Conservation (phyloP, 371 early-diverging fungal species). For the Thermomucor indicae-seudaticae region DNA sequence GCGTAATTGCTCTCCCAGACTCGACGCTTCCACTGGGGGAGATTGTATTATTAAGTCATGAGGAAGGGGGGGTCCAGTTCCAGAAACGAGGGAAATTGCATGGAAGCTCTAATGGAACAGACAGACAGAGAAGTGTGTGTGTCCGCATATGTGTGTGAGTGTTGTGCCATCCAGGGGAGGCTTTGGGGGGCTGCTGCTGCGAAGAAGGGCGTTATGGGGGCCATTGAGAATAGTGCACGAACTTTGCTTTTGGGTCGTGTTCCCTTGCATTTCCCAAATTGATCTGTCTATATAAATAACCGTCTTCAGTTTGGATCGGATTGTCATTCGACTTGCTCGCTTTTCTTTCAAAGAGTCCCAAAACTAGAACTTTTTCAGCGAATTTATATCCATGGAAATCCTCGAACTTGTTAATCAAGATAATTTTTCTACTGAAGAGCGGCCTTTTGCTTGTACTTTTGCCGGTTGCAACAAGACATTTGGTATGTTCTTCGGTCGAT, state of each 20-base stretch:
- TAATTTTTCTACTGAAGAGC: conserved; percentile 8
- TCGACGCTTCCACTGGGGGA: too few relatives aligned
- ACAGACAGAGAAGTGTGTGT: too few relatives aligned
- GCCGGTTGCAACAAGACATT: conserved; percentile 11
- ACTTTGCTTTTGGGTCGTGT: conserved; percentile 8
- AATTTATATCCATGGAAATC: conserved; percentile 19
- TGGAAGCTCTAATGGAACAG: too few relatives aligned
- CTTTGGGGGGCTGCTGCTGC: too few relatives aligned
- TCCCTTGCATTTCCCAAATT: not conserved
- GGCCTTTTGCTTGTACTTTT: conserved; percentile 14
- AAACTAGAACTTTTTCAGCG: not conserved
- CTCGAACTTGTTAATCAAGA: conserved; percentile 20
- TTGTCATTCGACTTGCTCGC: not conserved
- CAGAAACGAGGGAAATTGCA: too few relatives aligned
- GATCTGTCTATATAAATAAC: conserved; percentile 9
- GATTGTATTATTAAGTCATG: too few relatives aligned
- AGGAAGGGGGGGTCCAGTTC: too few relatives aligned
- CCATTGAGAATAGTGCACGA: conserved; percentile 7
- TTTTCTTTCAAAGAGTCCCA: conserved; percentile 5
- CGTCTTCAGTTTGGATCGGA: not conserved
- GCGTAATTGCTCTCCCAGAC: too few relatives aligned
- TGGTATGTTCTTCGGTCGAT: too few relatives aligned
- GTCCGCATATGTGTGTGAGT: too few relatives aligned
- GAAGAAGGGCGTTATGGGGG: too few relatives aligned
- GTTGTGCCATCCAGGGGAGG: conserved; percentile 5